Percentiles rank a stretch among this genome's conserved stretches.
phyloP scores from a whole-genome alignment of 2,329 filamentous ascomycete genomes.

The Ciborinia camelliae region DNA sequence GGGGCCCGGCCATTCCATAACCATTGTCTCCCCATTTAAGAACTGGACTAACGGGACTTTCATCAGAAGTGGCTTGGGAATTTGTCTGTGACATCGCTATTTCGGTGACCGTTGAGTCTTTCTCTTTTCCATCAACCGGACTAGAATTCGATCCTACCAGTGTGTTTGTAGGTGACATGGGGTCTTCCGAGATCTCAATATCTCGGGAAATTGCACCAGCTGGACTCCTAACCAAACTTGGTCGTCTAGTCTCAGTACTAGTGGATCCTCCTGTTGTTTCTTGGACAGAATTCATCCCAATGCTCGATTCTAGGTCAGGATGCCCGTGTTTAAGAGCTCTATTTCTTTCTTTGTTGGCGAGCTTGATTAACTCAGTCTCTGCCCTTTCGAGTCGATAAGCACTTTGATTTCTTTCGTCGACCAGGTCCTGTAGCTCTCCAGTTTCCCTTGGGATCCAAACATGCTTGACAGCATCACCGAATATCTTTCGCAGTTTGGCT shows the following conservation, averaged over 20 bases:
- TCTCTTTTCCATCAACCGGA: background rate
- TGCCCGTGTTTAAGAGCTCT: constrained; percentile 52
- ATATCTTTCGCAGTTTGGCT: constrained; percentile 54
- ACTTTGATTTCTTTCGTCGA: constrained; percentile 55
- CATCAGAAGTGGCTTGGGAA: background rate
- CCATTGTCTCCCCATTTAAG: constrained; percentile 20
- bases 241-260: background rate
- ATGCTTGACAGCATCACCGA: constrained; percentile 59
- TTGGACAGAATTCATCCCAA: constrained; percentile 16
- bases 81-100: background rate
- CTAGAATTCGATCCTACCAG: background rate
- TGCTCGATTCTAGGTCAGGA: constrained; percentile 37
- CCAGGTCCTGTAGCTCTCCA: constrained; percentile 56
- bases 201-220: background rate
- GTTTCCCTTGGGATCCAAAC: constrained; percentile 61
- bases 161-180: background rate
- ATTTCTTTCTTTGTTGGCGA: constrained; percentile 53
- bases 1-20: constrained; percentile 27
- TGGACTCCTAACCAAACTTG: background rate
- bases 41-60: background rate
- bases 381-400: constrained; percentile 61
- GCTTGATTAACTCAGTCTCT: constrained; percentile 59
- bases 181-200: background rate
- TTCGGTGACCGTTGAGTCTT: constrained; percentile 17
- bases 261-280: background rate